Percentiles rank a stretch among this genome's conserved stretches.
phyloP scores from a whole-genome alignment of 2,329 filamentous ascomycete species.

The Alternaria viburni region DNA sequence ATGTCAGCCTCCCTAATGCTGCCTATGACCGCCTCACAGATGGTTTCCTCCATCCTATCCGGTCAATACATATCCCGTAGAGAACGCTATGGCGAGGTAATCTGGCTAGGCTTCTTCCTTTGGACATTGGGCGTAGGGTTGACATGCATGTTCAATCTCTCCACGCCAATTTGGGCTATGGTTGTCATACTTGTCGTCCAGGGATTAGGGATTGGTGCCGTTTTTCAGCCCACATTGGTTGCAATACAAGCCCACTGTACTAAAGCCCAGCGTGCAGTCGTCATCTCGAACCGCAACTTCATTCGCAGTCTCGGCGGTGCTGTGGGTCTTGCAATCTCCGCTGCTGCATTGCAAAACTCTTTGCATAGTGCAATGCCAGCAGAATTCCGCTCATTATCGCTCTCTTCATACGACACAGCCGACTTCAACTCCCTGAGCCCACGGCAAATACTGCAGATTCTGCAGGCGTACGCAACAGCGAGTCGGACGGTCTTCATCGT shows the following conservation, averaged over 20 bases:
- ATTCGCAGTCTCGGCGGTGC: conserved; percentile 65
- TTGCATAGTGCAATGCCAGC: conserved; percentile 20
- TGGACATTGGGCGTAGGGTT: conserved; percentile 63
- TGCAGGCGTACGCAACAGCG: conserved; percentile 60
- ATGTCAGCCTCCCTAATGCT: conserved; percentile 58
- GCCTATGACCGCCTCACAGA: conserved; percentile 48
- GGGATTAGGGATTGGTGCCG: conserved; percentile 54
- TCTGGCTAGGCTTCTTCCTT: conserved; percentile 54
- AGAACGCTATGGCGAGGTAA: conserved; percentile 58
- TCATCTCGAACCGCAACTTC: conserved; percentile 69
- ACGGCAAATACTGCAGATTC: conserved; percentile 43
- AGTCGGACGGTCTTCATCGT: conserved; percentile 64
- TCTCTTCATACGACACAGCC: conserved; percentile 17
- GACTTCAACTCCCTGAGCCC: conserved; percentile 14
- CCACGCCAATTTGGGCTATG: conserved; percentile 53
- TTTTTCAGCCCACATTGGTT: conserved; percentile 54
- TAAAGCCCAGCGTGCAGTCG: conserved; percentile 65
- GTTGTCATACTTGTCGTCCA: conserved; percentile 60
- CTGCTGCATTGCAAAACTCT: conserved; percentile 24
- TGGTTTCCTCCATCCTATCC: conserved; percentile 54
- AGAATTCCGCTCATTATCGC: conserved; percentile 13
- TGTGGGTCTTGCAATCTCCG: conserved; percentile 60
- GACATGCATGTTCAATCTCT: conserved; percentile 58
- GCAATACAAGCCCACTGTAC: conserved; percentile 57
- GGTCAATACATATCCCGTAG: conserved; percentile 65